Percentiles rank a stretch among this genome's conserved stretches.
Conservation (phyloP, 257 asterid species). For the Capsicum pubescens region DNA sequence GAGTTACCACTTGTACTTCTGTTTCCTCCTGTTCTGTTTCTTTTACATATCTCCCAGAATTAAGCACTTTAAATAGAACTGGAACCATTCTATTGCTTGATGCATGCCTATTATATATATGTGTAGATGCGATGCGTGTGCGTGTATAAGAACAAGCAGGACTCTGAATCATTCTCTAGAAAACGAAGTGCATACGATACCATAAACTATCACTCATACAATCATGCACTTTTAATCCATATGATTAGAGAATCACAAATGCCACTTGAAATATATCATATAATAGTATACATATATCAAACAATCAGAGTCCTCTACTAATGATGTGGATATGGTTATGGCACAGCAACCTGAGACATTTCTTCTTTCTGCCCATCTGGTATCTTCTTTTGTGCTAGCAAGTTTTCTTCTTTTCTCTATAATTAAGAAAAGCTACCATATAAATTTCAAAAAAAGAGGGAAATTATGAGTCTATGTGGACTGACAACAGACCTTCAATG, state of each 20-base stretch:
- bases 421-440: constrained; percentile 21
- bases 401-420: constrained; percentile 38
- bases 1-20: not conserved
- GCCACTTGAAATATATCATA: not conserved
- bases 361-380: constrained; percentile 43
- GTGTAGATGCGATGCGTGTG: not conserved
- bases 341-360: constrained; percentile 36
- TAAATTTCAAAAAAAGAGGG: constrained; percentile 1
- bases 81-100: not conserved
- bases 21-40: not conserved
- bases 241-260: not conserved
- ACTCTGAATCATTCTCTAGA: not conserved
- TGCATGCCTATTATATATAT: not conserved
- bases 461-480: constrained; percentile 18
- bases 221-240: not conserved
- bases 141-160: not conserved
- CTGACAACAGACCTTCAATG: constrained; percentile 34
- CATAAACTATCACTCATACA: not conserved
- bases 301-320: constrained; percentile 8
- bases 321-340: constrained; percentile 6
- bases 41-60: not conserved
- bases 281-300: not conserved
- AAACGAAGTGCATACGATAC: not conserved
- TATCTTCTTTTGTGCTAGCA: constrained; percentile 38
- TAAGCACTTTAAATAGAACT: not conserved